Evolutionary conservation across 106 monocot genomes (phyloP), one percentile per base, ranked within the genome.

Genomic region (Chionographis japonica): DNA sequence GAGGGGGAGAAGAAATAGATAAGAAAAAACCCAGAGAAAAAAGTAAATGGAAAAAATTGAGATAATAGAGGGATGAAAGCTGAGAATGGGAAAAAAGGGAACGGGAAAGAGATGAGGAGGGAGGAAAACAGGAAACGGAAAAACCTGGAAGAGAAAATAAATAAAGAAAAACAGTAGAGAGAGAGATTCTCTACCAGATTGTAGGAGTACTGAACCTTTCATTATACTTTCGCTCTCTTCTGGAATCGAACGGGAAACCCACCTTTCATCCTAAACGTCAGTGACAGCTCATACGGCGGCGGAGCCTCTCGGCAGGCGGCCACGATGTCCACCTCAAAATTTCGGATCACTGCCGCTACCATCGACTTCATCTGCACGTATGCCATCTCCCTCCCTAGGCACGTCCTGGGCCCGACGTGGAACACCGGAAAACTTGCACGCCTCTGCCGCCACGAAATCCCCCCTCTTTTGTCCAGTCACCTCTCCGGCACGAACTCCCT

Each of bases 291-390:
- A 46, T 67, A 68, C 41, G 66, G 52, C 55, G 67, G 61, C 56
- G 50, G 12, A 59, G 37, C 5, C 8, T 46, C 46, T 5, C 61
- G 5, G 51, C 46, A 12, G 15, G 41, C 63, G 50, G 13, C 61
- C 27, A 64, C 74, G 5, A 17, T 40, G 18, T 69, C 69, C 14
- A 80, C 63, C 3, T 58, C 35, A 40, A 63, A 80, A 68, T 50
- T 39, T 56, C 5, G 13, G 39, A 80, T 11, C 37, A 80, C 63
- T 13, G 54, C 62, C 3, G 74, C 68, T 1, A 50, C 74, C 36
- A 70, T 74, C 68, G 69, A 40, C 60, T 80, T 74, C 74, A 80
- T 80, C 74, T 80, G 79, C 40, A 69, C 56, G 51, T 80, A 80
- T 12, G 79, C 79, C 68, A 80, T 69, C 56, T 80, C 69, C 68